A percentile compares a stretch with the other conserved stretches of the same genome.
phyloP scores from a whole-genome alignment of 768 basidiomycete species.

The Amyloporia xantha region DNA sequence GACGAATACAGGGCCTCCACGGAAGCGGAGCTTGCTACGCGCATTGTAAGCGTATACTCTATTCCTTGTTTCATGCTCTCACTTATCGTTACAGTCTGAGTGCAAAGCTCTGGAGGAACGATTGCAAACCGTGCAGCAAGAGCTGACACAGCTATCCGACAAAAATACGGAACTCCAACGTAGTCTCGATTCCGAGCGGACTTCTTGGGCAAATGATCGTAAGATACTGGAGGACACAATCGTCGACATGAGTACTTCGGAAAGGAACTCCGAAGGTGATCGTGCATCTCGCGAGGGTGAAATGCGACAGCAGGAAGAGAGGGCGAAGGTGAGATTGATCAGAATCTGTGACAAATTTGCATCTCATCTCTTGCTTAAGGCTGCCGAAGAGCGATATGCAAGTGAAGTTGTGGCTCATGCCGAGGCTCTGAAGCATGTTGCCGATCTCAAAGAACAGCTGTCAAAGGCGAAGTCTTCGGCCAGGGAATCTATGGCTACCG shows the following conservation, averaged over 20 bases:
- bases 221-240: conserved; percentile 78
- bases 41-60: conserved; percentile 46
- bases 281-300: conserved; percentile 58
- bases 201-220: conserved; percentile 72
- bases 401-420: conserved; percentile 83
- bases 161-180: conserved; percentile 56
- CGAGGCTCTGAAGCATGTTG: conserved; percentile 70
- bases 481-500: conserved; percentile 52
- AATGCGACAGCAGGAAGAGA: conserved; percentile 59
- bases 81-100: conserved; percentile 48
- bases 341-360: background rate
- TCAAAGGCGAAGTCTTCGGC: conserved; percentile 41
- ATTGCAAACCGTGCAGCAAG: conserved; percentile 45
- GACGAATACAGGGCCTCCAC: conserved; percentile 76
- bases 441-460: conserved; percentile 59
- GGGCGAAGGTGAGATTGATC: conserved; percentile 47
- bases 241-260: conserved; percentile 71
- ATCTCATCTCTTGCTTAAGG: conserved; percentile 11
- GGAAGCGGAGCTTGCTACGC: conserved; percentile 58
- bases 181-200: conserved; percentile 61
- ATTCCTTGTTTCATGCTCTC: too few species aligned
- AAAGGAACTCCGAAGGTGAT: conserved; percentile 58
- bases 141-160: conserved; percentile 40
- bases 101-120: conserved; percentile 56
- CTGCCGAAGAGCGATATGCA: conserved; percentile 76